Conservation (phyloP, 495 filamentous ascomycete genomes). For the Daldinia bambusicola region DNA sequence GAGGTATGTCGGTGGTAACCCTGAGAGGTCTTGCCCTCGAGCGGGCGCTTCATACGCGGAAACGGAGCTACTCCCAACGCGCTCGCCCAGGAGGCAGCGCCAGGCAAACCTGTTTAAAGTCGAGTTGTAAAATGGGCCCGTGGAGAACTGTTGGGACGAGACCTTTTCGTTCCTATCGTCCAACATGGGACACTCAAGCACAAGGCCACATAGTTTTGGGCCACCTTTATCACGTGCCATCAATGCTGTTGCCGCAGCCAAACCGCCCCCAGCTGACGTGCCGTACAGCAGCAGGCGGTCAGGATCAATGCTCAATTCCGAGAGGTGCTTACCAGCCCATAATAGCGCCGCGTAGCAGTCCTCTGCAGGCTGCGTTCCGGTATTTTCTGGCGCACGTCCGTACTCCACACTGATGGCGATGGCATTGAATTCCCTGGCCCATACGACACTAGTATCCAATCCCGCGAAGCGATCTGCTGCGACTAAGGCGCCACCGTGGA, state of each 20-base stretch:
- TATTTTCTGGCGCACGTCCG: conserved; percentile 50
- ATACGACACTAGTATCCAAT: conserved; percentile 46
- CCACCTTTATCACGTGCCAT: conserved; percentile 49
- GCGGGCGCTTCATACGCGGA: conserved; percentile 50
- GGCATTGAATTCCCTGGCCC: conserved; percentile 47
- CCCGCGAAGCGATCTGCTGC: conserved; percentile 49
- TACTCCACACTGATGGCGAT: conserved; percentile 52
- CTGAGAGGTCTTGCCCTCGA: conserved; percentile 46
- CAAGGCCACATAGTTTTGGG: conserved; percentile 46
- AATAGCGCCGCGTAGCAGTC: conserved; percentile 48
- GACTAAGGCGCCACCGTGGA: conserved; percentile 47
- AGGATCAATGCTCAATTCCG: conserved; percentile 48
- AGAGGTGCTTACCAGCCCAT: conserved; percentile 43
- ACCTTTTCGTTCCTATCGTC: conserved; percentile 50
- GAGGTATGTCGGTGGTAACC: conserved; percentile 48
- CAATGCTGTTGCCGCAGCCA: conserved; percentile 49
- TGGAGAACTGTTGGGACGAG: conserved; percentile 45
- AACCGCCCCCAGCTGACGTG: conserved; percentile 51
- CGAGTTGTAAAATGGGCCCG: conserved; percentile 50
- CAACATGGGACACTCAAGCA: conserved; percentile 51
- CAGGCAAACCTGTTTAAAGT: conserved; percentile 49
- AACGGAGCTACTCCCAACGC: conserved; percentile 41
- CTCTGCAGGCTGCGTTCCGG: conserved; percentile 43
- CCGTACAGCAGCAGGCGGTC: conserved; percentile 50
- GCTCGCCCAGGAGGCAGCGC: conserved; percentile 50